phyloP scores from a whole-genome alignment of 441 rosid genomes.

The Aleurites moluccanus region DNA sequence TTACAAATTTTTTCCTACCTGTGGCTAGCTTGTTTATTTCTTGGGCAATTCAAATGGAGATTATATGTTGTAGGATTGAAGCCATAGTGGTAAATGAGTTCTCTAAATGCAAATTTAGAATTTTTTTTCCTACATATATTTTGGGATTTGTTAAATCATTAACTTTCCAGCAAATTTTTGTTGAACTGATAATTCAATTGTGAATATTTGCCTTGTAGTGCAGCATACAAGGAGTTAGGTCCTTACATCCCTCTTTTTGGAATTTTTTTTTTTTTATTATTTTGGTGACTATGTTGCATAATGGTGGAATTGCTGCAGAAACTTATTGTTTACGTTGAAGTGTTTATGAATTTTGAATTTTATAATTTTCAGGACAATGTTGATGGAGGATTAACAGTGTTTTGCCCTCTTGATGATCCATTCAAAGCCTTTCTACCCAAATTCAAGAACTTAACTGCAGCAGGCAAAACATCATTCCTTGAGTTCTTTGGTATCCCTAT shows the following conservation, averaged over 20 bases:
- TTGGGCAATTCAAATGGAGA: not conserved
- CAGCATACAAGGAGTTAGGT: not conserved
- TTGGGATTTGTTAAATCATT: not conserved
- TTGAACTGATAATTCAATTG: not conserved
- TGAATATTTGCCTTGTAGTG: not conserved
- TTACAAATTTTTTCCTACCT: not conserved
- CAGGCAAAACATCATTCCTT: conserved; percentile 66
- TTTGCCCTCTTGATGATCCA: conserved; percentile 89
- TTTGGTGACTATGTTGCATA: not conserved
- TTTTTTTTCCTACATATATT: not conserved
- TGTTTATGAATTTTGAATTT: conserved; percentile 8
- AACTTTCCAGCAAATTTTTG: not conserved
- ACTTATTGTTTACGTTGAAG: not conserved
- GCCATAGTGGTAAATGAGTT: not conserved
- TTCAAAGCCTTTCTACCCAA: conserved; percentile 85
- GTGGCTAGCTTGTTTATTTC: not conserved
- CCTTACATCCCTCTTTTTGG: too few species aligned
- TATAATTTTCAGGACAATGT: conserved; percentile 51
- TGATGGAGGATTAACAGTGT: conserved; percentile 89
- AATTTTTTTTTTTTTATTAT: not conserved
- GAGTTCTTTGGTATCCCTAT: conserved; percentile 73
- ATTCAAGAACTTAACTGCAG: conserved; percentile 75
- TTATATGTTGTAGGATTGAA: not conserved
- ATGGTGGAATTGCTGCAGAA: not conserved
- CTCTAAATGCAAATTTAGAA: not conserved